Conservation (phyloP, 208 protist species). For the Acanthamoeba royreba region DNA sequence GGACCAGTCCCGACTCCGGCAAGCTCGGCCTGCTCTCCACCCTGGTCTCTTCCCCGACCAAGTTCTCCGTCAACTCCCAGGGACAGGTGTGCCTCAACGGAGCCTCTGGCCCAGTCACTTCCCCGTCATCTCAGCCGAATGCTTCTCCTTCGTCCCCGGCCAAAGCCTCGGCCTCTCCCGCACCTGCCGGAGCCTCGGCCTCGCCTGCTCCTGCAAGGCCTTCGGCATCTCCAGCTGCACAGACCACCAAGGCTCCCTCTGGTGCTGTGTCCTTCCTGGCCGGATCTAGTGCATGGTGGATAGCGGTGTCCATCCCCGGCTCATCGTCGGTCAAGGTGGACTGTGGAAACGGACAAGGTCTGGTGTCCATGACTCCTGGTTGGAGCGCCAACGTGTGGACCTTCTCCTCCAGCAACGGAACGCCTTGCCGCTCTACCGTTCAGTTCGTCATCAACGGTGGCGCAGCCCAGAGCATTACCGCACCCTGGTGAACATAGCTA, state of each 20-base stretch:
- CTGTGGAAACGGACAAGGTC: background rate
- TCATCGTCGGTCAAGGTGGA: background rate
- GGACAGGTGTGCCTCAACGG: background rate
- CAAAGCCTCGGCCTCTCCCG: no score
- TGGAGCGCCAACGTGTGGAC: background rate
- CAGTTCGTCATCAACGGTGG: background rate
- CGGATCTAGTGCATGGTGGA: background rate
- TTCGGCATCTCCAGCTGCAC: no score
- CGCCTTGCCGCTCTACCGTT: background rate
- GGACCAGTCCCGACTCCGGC: background rate
- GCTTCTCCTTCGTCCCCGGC: no score
- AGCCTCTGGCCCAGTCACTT: background rate
- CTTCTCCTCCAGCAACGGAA: background rate
- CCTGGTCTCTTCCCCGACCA: conserved; percentile 46
- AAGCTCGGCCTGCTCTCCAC: conserved; percentile 41
- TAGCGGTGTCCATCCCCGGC: background rate
- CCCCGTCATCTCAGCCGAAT: no score
- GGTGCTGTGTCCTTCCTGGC: no score
- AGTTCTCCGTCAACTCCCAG: background rate
- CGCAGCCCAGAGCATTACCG: background rate
- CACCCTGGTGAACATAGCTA: no score
- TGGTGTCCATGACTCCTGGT: background rate
- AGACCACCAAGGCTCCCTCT: no score
- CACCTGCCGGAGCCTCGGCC: no score
- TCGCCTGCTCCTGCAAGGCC: no score